Percentiles rank a stretch among this genome's conserved stretches.
Evolutionary conservation across 2,329 filamentous ascomycete species (phyloP).

Genomic region (Xylariaceae sp.): DNA sequence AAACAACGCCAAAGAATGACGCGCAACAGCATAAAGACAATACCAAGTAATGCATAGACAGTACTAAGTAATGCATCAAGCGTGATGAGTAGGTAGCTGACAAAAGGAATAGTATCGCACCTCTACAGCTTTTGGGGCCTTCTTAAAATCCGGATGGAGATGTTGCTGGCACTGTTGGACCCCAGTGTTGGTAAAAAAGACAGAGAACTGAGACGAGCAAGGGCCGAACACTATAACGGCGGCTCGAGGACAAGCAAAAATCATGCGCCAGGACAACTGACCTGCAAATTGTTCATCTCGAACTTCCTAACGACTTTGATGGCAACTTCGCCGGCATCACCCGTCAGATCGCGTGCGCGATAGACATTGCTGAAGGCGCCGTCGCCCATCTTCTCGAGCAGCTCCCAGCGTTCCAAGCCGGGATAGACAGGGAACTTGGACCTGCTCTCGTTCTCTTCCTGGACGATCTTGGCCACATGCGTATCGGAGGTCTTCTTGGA

Average conservation of each 20-base stretch:
- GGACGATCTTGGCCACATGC: conserved; percentile 78
- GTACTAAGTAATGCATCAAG: not conserved
- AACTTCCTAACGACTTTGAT: conserved; percentile 99
- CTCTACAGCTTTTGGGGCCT: conserved; percentile 93
- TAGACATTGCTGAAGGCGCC: conserved; percentile 99
- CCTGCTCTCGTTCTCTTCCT: conserved; percentile 82
- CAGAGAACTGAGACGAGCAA: conserved; percentile 21
- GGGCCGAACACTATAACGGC: conserved; percentile 31
- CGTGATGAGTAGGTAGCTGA: conserved; percentile 21
- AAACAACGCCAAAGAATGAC: conserved; percentile 1
- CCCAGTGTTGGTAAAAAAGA: conserved; percentile 49
- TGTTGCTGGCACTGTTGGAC: conserved; percentile 74
- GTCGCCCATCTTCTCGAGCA: conserved; percentile 97
- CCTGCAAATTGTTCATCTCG: conserved; percentile 98
- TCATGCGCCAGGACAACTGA: conserved; percentile 52
- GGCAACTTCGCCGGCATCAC: conserved; percentile 72
- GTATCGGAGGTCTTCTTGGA: conserved; percentile 51
- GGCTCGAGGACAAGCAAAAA: conserved; percentile 25
- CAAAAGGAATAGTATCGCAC: conserved; percentile 58
- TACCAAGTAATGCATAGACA: not conserved
- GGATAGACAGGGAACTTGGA: conserved; percentile 83
- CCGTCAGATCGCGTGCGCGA: conserved; percentile 69
- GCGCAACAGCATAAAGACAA: conserved; percentile 7
- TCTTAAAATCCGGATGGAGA: conserved; percentile 94
- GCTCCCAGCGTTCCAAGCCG: conserved; percentile 76